Conservation (phyloP, 2,329 filamentous ascomycete genomes). For the Aspergillaceae sp. region DNA sequence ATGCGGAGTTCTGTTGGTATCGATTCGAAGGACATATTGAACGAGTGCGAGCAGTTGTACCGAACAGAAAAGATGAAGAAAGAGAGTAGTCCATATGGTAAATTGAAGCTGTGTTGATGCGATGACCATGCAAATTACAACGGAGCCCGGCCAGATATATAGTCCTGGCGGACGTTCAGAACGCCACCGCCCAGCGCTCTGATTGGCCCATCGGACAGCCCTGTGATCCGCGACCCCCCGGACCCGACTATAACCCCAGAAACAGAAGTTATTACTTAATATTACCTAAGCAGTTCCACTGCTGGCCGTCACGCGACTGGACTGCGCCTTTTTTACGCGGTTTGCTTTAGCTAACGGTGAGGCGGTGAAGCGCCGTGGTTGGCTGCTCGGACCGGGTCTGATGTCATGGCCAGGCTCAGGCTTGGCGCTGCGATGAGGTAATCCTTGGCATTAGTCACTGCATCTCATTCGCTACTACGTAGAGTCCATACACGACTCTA, state of each 20-base stretch:
- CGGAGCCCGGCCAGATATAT: too few relatives aligned
- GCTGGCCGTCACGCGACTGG: neutral
- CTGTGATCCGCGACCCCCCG: neutral
- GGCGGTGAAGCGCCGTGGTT: neutral
- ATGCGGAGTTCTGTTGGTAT: slow-evolving; percentile 10
- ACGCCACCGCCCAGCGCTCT: neutral
- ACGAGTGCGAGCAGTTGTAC: too few relatives aligned
- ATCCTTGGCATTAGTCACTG: neutral
- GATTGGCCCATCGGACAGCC: neutral
- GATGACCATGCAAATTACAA: too few relatives aligned
- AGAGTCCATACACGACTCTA: too few relatives aligned
- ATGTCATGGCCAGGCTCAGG: neutral
- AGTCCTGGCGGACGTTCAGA: neutral
- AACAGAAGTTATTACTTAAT: neutral
- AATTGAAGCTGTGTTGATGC: neutral
- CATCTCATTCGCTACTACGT: too few relatives aligned
- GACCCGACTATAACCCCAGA: neutral
- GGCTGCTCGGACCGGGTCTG: neutral
- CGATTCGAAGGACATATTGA: slow-evolving; percentile 13
- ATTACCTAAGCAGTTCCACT: too few relatives aligned
- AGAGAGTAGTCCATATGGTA: neutral
- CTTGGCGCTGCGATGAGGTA: neutral
- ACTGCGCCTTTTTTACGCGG: neutral
- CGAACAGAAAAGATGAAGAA: slow-evolving; percentile 2
- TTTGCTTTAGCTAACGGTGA: neutral